Base-by-base conservation (phyloP, 352 stramenopile species). In the Phytophthora sp. region DNA sequence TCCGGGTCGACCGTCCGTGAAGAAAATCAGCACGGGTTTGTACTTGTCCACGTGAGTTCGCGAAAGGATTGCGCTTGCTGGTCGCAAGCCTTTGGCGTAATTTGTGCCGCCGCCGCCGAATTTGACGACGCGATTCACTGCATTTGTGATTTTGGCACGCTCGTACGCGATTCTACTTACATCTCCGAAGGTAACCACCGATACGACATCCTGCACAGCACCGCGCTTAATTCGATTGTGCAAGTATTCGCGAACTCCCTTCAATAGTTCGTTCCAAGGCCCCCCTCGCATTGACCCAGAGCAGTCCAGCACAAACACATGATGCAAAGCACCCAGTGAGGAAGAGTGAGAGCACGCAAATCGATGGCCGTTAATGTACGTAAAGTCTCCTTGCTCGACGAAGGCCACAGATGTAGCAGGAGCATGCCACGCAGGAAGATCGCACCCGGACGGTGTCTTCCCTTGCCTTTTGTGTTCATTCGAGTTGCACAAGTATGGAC, bases 51-150 rank as follows among this genome's bases (percentile, higher is more conserved):
- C 70, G 3, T 65, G 54, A 18, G 77, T 78, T 11, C 79, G 73
- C 5, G 79, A 91, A 2, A 91, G 43, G n/a, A 91, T 63, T 23
- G 87, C 77, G 18, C 71, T 81, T 5, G 77, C 71, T 2, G 43
- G 41, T 0, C 72, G 61, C 30, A 91, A 48, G 1, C 72, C 82
- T 2, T 50, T 45, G 3, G 34, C 10, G 12, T 24, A 8, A 55
- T 46, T 28, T 11, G 38, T 45, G 4, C 38, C 38, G 9, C 38
- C 38, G n/a, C 38, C 38, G 10, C 11, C 18, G 38, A 28, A 45
- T 26, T 45, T 45, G 18, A 45, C 10, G 17, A 8, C 10, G n/a
- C 38, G 38, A 9, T 17, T 28, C 3, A 27, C 38, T 28, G 20
- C 38, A n/a, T 45, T 26, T 20, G 24, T 20, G 18, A 45, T 45